Evolutionary conservation across 1,284 basidiomycete species (phyloP).

Genomic region (Puccinia hordei): DNA sequence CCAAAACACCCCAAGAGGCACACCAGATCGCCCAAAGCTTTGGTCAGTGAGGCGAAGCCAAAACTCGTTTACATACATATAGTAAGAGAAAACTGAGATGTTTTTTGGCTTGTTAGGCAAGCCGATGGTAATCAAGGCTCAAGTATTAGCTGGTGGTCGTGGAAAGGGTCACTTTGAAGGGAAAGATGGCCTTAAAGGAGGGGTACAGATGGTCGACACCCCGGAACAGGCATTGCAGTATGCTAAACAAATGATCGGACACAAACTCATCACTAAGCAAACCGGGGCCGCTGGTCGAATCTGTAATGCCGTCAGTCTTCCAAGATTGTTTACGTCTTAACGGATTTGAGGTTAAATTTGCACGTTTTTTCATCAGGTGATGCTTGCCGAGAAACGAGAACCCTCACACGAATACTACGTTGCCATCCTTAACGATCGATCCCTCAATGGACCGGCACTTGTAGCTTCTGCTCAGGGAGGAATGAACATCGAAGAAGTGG

Average conservation of each 20-base stretch:
- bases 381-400: constrained; percentile 93
- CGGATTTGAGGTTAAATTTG: background rate
- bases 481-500: constrained; percentile 89
- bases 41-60: constrained; percentile 62
- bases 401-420: constrained; percentile 98
- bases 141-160: constrained; percentile 96
- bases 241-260: constrained; percentile 90
- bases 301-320: constrained; percentile 77
- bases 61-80: too few relatives aligned
- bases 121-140: constrained; percentile 88
- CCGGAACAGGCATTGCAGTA: constrained; percentile 84
- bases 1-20: constrained; percentile 86
- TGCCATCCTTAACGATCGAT: constrained; percentile 93
- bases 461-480: constrained; percentile 81
- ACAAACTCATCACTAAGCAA: constrained; percentile 97
- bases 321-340: background rate
- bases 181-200: constrained; percentile 84
- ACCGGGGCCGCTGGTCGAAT: constrained; percentile 88
- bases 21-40: constrained; percentile 85
- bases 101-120: constrained; percentile 4
- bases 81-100: constrained; percentile 4
- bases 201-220: constrained; percentile 93
- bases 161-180: constrained; percentile 94
- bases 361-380: constrained; percentile 67
- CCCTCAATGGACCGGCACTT: constrained; percentile 82